These are phyloP conservation scores for Candida verbasci DNA, from an alignment of 805 yeast genomes.

Conservation along the genomic window DNA sequence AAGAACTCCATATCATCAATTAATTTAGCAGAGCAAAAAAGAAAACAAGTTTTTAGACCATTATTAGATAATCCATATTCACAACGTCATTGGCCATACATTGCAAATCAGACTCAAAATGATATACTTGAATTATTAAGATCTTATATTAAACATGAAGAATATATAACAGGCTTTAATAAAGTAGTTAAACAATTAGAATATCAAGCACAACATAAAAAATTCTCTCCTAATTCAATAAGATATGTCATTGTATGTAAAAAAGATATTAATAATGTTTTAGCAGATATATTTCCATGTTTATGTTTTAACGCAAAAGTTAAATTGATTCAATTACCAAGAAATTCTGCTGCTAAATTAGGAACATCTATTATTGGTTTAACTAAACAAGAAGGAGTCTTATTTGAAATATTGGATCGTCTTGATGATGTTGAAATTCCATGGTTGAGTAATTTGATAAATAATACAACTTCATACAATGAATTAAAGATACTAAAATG, in stretches of 20 bases:
- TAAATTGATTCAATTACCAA: conserved; percentile 59
- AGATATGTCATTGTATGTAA: conserved; percentile 57
- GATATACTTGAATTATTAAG: conserved; percentile 35
- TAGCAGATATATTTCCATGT: conserved; percentile 56
- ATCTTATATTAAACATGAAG: conserved; percentile 22
- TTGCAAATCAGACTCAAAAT: conserved; percentile 32
- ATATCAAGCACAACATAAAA: conserved; percentile 25
- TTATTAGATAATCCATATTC: conserved; percentile 62
- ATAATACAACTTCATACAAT: conserved; percentile 8
- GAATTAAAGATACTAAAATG: neutral
- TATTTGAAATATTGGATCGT: conserved; percentile 25
- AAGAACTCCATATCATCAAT: conserved; percentile 36
- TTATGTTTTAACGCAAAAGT: conserved; percentile 48
- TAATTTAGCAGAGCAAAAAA: conserved; percentile 45
- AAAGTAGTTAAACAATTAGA: conserved; percentile 47
- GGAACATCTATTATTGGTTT: conserved; percentile 33
- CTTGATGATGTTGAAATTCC: conserved; percentile 40
- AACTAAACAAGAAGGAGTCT: conserved; percentile 21
- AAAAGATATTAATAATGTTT: conserved; percentile 43
- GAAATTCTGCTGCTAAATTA: conserved; percentile 29
- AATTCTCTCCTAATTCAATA: conserved; percentile 7
- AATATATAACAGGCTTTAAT: conserved; percentile 50
- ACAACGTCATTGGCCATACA: conserved; percentile 36
- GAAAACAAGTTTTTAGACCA: conserved; percentile 60
- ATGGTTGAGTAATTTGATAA: conserved; percentile 38